Percentiles rank a stretch among this genome's conserved stretches.
Conservation (phyloP, 179 eudicot species). For the Pouteria campechiana region DNA sequence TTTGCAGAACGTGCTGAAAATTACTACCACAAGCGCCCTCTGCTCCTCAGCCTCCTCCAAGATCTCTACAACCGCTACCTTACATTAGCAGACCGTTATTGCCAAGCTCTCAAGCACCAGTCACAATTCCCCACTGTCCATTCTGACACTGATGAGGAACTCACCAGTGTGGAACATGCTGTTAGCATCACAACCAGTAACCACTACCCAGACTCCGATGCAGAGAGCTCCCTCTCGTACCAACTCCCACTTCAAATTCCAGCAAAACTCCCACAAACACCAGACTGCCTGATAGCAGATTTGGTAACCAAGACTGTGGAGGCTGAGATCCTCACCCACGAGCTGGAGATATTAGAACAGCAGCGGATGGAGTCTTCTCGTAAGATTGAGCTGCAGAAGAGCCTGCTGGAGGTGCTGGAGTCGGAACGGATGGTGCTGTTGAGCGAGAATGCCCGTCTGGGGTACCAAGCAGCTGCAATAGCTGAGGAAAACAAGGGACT, state of each 20-base stretch:
- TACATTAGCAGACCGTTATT: conserved; percentile 46
- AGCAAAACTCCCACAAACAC: background rate
- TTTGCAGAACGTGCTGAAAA: conserved; percentile 56
- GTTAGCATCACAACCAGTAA: too few species aligned
- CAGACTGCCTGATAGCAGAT: conserved; percentile 32
- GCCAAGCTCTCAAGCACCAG: conserved; percentile 34
- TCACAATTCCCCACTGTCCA: conserved; percentile 7
- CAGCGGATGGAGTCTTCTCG: conserved; percentile 23
- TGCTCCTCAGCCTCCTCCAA: conserved; percentile 35
- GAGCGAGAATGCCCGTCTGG: conserved; percentile 52
- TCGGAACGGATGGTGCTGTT: conserved; percentile 58
- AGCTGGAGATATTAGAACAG: conserved; percentile 27
- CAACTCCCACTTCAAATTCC: conserved; percentile 10
- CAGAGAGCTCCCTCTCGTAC: conserved; percentile 48
- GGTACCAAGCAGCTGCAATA: conserved; percentile 30
- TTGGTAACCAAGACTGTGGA: conserved; percentile 47
- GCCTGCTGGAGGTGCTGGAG: conserved; percentile 57
- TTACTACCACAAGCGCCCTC: conserved; percentile 61
- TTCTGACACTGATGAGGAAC: conserved; percentile 4
- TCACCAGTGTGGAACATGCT: too few species aligned
- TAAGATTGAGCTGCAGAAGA: conserved; percentile 56
- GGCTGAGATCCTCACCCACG: conserved; percentile 29
- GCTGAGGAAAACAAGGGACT: conserved; percentile 44
- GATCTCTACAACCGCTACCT: conserved; percentile 56
- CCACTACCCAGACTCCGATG: conserved; percentile 30